Evolutionary conservation across 768 basidiomycete genomes (phyloP).

Genomic region (Suillus cothurnatus): DNA sequence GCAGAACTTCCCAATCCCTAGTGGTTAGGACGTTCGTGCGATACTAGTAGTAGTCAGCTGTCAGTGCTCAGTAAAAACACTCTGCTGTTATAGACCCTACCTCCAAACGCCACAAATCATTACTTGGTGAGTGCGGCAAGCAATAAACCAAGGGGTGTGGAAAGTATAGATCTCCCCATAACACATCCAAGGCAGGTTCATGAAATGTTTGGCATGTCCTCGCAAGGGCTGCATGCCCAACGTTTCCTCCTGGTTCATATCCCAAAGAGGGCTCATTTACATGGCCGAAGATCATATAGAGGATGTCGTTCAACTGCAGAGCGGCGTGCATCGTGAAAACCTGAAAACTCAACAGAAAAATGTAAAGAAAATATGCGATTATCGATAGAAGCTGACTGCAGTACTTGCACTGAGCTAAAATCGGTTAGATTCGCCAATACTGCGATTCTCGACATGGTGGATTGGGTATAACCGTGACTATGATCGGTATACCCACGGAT

Average conservation of each 20-base stretch:
- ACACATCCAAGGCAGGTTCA: constrained; percentile 1
- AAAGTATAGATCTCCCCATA: background rate
- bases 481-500: background rate
- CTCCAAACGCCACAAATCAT: background rate
- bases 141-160: background rate
- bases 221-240: background rate
- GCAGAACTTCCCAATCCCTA: background rate
- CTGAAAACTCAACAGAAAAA: background rate
- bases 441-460: background rate
- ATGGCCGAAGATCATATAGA: background rate
- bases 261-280: background rate
- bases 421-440: background rate
- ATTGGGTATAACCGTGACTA: background rate
- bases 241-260: background rate
- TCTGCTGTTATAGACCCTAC: background rate
- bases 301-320: background rate
- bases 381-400: background rate
- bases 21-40: background rate
- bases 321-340: background rate
- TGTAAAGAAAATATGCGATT: background rate
- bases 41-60: background rate
- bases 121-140: background rate
- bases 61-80: background rate
- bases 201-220: background rate
- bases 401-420: background rate